Evolutionary conservation across 371 early-diverging fungal species (phyloP), one percentile per base, ranked within the genome.

Genomic region (Mortierella polycephala): DNA sequence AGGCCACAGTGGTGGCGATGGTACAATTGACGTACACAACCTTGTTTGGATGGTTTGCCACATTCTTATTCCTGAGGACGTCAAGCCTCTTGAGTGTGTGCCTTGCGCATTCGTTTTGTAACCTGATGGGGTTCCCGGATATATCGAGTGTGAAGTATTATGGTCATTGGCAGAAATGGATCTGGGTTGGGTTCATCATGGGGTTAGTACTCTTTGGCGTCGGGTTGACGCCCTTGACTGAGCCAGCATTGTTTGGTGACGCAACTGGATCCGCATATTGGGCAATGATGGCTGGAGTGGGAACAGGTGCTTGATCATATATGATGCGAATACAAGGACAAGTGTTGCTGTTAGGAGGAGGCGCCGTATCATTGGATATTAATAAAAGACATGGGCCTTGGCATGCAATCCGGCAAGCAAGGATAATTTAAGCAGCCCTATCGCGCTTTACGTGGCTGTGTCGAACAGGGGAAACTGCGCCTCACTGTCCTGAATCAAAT

Each of bases 31-130:
- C 44, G 1, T 77, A 77, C 30, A 77, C 77, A 10, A 71, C 71
- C 9, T 20, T 77, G 23, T 77, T 71, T 56, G 77, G 77, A 1
- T 77, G 77, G 77, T 77, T 77, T 56, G 72, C 71, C 9, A 68
- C 72, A 0, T 77, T 63, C 41, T 20, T 68, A 20, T 77, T 77
- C 51, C 57, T 77, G 13, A 62, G 77, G 53, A 77, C 77, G n/a
- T 77, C 77, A 6, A 71, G 61, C 11, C 20, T 77, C 18, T 40
- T 71, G 42, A 69, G 47, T 6, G 71, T 71, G 0, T 71, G 69
- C 44, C 53, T 77, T 10, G 60, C 65, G 44, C 77, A 77, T 20
- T 39, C 57, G 3, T 65, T 77, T 10, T 77, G 77, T 40, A 77
- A 71, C 21, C 40, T 77, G 50, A 71, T 77, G 77, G 77, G 77